Conservation (phyloP, 2,329 filamentous ascomycete species). For the Botrytis byssoidea region DNA sequence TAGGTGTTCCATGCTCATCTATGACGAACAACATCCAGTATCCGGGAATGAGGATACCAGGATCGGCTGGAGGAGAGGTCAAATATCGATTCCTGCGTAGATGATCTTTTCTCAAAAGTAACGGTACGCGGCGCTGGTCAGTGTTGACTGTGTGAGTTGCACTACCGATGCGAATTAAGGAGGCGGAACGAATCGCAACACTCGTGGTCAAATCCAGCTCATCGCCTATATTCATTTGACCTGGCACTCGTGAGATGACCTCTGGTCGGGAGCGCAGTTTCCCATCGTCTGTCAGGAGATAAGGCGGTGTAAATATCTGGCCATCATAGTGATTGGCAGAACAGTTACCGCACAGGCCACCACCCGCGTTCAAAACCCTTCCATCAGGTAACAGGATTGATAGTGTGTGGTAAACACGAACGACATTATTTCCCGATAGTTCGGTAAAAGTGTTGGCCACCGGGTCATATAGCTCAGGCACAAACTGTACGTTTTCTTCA, state of each 20-base stretch:
- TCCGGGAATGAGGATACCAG: constrained; percentile 7
- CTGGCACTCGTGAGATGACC: background rate
- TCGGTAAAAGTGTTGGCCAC: background rate
- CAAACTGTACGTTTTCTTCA: constrained; percentile 6
- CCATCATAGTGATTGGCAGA: constrained; percentile 11
- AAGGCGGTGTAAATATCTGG: constrained; percentile 9
- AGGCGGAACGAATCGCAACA: background rate
- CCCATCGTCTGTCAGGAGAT: background rate
- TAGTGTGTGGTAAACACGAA: constrained; percentile 11
- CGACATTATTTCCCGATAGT: background rate
- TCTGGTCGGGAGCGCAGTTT: constrained; percentile 7
- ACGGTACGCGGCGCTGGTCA: background rate
- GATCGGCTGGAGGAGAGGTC: background rate
- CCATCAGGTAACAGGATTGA: constrained; percentile 5
- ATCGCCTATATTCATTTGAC: background rate
- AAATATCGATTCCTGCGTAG: background rate
- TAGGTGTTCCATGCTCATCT: constrained; percentile 5
- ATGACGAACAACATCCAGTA: constrained; percentile 17
- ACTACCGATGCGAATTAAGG: constrained; percentile 4
- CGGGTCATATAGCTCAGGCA: background rate
- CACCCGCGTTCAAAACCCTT: constrained; percentile 5
- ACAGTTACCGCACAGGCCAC: constrained; percentile 2
- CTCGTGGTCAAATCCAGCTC: background rate
- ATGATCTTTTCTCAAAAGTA: background rate
- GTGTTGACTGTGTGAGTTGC: constrained; percentile 12